Evolutionary conservation across 176 grass and related monocot species (phyloP).

Genomic region (Dactylis glomerata): DNA sequence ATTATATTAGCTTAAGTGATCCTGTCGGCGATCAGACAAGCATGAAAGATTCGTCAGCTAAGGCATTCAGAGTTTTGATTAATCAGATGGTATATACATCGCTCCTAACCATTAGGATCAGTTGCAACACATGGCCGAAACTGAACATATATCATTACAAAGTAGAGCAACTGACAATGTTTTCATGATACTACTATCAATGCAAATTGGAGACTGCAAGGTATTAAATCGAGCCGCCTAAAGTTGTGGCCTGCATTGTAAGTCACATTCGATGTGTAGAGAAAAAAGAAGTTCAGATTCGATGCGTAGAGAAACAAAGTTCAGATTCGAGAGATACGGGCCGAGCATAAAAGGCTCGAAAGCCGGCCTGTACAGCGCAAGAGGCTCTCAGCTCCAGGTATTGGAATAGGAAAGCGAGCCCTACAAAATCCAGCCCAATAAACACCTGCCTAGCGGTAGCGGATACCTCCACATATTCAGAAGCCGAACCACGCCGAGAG

Average conservation of each 20-base stretch:
- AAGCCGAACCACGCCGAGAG: not conserved
- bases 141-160: not conserved
- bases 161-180: not conserved
- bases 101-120: constrained; percentile 15
- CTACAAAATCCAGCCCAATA: not conserved
- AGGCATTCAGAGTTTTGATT: not conserved
- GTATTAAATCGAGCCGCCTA: too few species aligned
- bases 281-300: too few species aligned
- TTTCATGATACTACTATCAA: too few species aligned
- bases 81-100: constrained; percentile 10
- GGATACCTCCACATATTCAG: not conserved
- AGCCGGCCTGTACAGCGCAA: not conserved
- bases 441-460: accelerated
- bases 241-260: too few species aligned
- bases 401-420: not conserved
- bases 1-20: constrained; percentile 4
- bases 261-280: too few species aligned
- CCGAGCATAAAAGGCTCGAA: not conserved
- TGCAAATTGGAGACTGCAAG: too few species aligned
- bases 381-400: not conserved
- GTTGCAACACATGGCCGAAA: not conserved
- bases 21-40: constrained; percentile 26
- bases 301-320: too few species aligned
- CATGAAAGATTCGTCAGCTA: constrained; percentile 34
- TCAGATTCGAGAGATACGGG: not conserved